These are phyloP conservation scores for Vitis riparia DNA, from an alignment of 164 flowering plant genomes.

Conservation along the genomic window DNA sequence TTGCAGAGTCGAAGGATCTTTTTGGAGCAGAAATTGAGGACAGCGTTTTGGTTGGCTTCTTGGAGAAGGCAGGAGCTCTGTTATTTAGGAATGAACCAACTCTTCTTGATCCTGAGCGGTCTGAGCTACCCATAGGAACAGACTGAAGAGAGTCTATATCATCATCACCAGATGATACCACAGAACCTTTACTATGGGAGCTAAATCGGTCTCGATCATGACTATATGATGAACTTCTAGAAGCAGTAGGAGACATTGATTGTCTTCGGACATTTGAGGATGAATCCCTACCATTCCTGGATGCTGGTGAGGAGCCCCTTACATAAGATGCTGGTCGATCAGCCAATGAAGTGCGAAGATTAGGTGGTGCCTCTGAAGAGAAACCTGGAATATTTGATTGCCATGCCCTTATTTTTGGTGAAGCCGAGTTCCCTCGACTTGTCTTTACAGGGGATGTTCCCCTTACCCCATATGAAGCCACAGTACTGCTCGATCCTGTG, in stretches of 20 bases:
- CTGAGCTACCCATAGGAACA: conserved; percentile 41
- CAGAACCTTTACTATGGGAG: conserved; percentile 77
- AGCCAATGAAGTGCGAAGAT: conserved; percentile 89
- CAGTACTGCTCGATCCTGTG: conserved; percentile 55
- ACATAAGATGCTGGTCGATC: conserved; percentile 88
- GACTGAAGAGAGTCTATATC: conserved; percentile 82
- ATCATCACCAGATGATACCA: conserved; percentile 91
- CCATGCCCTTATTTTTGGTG: conserved; percentile 89
- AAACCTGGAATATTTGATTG: conserved; percentile 89
- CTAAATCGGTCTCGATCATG: conserved; percentile 74
- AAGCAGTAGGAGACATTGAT: conserved; percentile 89
- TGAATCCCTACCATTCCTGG: conserved; percentile 67
- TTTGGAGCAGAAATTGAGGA: conserved; percentile 82
- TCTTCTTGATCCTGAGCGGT: conserved; percentile 38
- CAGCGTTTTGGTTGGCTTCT: conserved; percentile 48
- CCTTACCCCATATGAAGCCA: conserved; percentile 48
- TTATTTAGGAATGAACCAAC: conserved; percentile 47
- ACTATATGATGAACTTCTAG: conserved; percentile 80
- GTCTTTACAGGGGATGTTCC: conserved; percentile 72
- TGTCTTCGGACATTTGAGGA: conserved; percentile 52
- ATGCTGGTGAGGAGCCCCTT: conserved; percentile 95
- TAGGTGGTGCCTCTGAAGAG: conserved; percentile 89
- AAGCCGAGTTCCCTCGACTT: conserved; percentile 77
- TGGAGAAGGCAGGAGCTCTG: conserved; percentile 47
- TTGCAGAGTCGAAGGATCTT: conserved; percentile 76